phyloP scores from a whole-genome alignment of 139 green algal genomes.

The Coelastrella sp. region DNA sequence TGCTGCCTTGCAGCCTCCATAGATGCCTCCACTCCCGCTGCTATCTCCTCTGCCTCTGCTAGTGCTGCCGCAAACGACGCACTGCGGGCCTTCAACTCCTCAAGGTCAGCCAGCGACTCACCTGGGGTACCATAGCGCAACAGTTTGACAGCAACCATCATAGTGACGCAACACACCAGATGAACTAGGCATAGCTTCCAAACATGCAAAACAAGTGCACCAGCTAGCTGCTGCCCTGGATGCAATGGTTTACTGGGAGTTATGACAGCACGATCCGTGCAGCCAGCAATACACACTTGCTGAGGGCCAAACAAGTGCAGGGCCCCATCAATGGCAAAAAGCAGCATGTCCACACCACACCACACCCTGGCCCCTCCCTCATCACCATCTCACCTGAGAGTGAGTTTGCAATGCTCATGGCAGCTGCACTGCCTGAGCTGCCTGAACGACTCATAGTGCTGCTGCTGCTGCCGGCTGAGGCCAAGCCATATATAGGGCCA shows the following conservation, averaged over 20 bases:
- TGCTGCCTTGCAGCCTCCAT: slow-evolving; percentile 28
- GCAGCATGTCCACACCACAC: too few relatives aligned
- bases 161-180: too few relatives aligned
- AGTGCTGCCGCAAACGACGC: slow-evolving; percentile 43
- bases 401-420: slow-evolving; percentile 27
- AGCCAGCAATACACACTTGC: too few relatives aligned
- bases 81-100: slow-evolving; percentile 4
- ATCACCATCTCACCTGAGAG: slow-evolving; percentile 15
- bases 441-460: slow-evolving; percentile 9
- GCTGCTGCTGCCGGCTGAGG: background rate
- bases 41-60: slow-evolving; percentile 43
- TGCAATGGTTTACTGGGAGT: too few relatives aligned
- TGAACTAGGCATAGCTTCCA: too few relatives aligned
- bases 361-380: too few relatives aligned
- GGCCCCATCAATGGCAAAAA: too few relatives aligned
- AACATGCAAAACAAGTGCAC: too few relatives aligned
- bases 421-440: background rate
- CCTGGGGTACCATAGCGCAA: background rate
- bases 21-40: slow-evolving; percentile 19
- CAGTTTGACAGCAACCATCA: background rate
- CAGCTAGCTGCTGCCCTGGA: too few relatives aligned
- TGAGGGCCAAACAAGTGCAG: too few relatives aligned
- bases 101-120: slow-evolving; percentile 22
- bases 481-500: background rate
- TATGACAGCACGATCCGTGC: too few relatives aligned